phyloP scores from a whole-genome alignment of 306 rosid genomes.

The Lathyrus aphaca region DNA sequence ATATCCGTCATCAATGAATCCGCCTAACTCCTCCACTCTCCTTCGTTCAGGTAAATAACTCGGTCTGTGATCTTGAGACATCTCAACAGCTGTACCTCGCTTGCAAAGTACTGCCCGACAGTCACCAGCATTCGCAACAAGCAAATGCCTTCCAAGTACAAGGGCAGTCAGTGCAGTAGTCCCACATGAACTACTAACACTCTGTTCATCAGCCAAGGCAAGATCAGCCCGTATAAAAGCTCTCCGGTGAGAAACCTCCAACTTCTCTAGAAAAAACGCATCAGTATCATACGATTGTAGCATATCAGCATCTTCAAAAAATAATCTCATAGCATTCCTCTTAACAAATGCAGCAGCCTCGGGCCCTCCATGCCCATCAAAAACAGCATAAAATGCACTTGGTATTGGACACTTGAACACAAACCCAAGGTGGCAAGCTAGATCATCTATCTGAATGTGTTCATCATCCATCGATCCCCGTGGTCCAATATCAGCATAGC shows the following conservation, averaged over 20 bases:
- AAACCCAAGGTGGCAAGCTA: conserved; percentile 67
- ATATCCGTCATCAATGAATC: conserved; percentile 57
- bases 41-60: conserved; percentile 58
- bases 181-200: conserved; percentile 72
- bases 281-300: conserved; percentile 59
- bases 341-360: conserved; percentile 82
- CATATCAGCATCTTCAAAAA: conserved; percentile 73
- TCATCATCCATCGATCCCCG: conserved; percentile 88
- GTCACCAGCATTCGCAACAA: conserved; percentile 94
- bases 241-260: conserved; percentile 75
- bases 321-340: conserved; percentile 74
- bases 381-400: conserved; percentile 83
- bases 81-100: conserved; percentile 73
- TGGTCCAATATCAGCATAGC: conserved; percentile 73
- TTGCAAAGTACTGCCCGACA: conserved; percentile 94
- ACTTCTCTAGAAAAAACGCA: conserved; percentile 52
- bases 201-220: conserved; percentile 72
- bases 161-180: conserved; percentile 93
- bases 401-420: conserved; percentile 55
- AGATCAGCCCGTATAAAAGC: conserved; percentile 76
- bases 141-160: conserved; percentile 75
- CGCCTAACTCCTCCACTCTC: conserved; percentile 78
- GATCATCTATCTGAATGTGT: conserved; percentile 78
- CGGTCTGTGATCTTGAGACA: conserved; percentile 85
- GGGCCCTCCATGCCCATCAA: conserved; percentile 97